Percentiles rank a stretch among this genome's conserved stretches.
Conservation (phyloP, 2,329 filamentous ascomycete genomes). For the Botrytis hyacinthi region DNA sequence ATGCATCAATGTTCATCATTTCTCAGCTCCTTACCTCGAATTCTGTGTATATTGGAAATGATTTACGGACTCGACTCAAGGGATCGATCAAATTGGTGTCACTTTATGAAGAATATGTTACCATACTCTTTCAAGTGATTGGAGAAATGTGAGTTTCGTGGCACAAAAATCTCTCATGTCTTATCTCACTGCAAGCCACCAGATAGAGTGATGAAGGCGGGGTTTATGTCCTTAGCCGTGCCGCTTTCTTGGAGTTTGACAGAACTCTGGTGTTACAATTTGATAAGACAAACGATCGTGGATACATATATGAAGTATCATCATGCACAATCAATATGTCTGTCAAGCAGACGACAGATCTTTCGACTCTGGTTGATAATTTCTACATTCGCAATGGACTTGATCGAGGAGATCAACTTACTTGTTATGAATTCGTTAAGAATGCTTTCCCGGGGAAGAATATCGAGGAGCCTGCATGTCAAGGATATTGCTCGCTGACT, state of each 20-base stretch:
- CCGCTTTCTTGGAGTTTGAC: constrained; percentile 8
- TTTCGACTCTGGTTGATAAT: constrained; percentile 22
- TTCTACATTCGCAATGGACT: constrained; percentile 36
- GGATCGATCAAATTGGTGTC: not conserved
- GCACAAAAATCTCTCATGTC: not conserved
- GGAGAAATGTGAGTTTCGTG: not conserved
- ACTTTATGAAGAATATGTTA: not conserved
- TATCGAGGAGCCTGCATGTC: constrained; percentile 41
- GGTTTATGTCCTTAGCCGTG: constrained; percentile 17
- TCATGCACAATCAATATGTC: constrained; percentile 10
- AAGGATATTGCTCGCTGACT: constrained; percentile 55
- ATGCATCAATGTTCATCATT: not conserved
- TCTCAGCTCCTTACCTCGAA: not conserved
- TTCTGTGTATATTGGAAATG: not conserved
- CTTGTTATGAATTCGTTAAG: constrained; percentile 40
- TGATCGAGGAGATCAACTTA: constrained; percentile 22
- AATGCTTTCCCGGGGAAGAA: constrained; percentile 37
- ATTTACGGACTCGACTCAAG: not conserved
- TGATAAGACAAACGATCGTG: not conserved
- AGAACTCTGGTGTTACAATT: not conserved
- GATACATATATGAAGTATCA: constrained; percentile 8
- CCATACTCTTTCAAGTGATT: not conserved
- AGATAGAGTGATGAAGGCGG: constrained; percentile 1
- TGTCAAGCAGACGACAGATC: constrained; percentile 2
- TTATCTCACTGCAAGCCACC: constrained; percentile 4